Conservation (phyloP, 1,284 basidiomycete genomes). For the Exobasidium cylindrosporum region DNA sequence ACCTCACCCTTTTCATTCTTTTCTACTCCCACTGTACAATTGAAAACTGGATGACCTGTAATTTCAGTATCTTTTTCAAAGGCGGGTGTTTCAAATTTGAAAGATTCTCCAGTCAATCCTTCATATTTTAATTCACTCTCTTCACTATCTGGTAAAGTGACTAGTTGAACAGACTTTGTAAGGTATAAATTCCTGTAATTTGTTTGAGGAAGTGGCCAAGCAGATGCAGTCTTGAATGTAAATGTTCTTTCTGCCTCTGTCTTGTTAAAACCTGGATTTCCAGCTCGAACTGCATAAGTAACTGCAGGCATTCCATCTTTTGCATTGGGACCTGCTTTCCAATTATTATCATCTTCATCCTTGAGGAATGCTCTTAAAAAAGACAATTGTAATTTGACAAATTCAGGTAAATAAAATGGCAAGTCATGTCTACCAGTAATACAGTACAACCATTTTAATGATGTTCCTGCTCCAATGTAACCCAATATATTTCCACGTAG, state of each 20-base stretch:
- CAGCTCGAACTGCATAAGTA: conserved; percentile 46
- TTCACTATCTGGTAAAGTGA: neutral
- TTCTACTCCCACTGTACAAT: conserved; percentile 34
- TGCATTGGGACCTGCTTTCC: conserved; percentile 48
- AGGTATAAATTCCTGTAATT: conserved; percentile 42
- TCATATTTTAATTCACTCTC: conserved; percentile 1
- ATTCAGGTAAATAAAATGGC: conserved; percentile 52
- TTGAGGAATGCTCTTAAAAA: conserved; percentile 53
- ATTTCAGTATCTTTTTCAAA: conserved; percentile 51
- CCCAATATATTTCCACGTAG: conserved; percentile 54
- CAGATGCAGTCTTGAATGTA: conserved; percentile 26
- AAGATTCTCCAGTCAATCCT: conserved; percentile 20
- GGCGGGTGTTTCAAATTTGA: conserved; percentile 27
- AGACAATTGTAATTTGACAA: conserved; percentile 46
- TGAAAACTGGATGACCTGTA: conserved; percentile 48
- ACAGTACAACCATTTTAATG: conserved; percentile 55
- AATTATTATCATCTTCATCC: conserved; percentile 35
- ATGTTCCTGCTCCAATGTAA: conserved; percentile 47
- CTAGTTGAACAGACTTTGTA: conserved; percentile 14
- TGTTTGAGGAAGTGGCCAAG: conserved; percentile 53
- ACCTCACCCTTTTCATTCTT: conserved; percentile 26
- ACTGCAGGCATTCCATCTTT: conserved; percentile 41
- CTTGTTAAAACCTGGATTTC: conserved; percentile 53
- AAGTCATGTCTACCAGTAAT: conserved; percentile 54
- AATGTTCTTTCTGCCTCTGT: conserved; percentile 50